Base-by-base conservation (phyloP, 2,329 filamentous ascomycete species). In the Zopfia rhizophila region DNA sequence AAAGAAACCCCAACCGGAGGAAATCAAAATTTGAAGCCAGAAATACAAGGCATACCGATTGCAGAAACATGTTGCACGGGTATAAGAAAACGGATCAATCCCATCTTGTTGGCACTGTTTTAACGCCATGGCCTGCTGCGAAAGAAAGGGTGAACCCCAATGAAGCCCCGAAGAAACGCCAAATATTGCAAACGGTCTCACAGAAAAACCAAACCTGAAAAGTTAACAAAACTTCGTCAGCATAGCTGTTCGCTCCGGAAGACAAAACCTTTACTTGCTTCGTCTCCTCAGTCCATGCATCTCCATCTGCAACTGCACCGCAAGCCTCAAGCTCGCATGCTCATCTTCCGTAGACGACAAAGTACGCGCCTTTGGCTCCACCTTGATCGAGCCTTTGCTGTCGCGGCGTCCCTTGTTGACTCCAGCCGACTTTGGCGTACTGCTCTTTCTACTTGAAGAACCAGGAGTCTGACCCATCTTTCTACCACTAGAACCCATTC, bases 401-500 rank as follows among this genome's bases (percentile, higher is more conserved):
- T 57, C 54, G 13, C 53, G 56, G 24, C 56, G 53, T 10, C 29
- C 33, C 27, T 51, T 58, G 27, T 54, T 48, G 10, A 58, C 51
- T 5, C 58, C 55, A 5, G 66, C 58, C 3, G 61, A 65, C 27
- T 66, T 71, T 8, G 66, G 63, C 8, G 64, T 65, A 19, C 58
- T 62, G 38, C 55, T 65, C 22, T 55, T 60, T 14, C 52, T 41
- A 35, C 55, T 59, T 24, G 48, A 13, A 28, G 58, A 28, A 6
- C 47, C 38, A 12, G 43, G 45, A 22, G 45, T 59, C 27, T 37
- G 39, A 25, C 42, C 47, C 5, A 19, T 21, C n/a, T 23, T 53
- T n/a, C 36, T n/a, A n/a, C n/a, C n/a, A n/a, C n/a, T 38, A 38
- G 57, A 55, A 10, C 51, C 47, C 14, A 24, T 19, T 38, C 29